Percentiles rank a stretch among this genome's conserved stretches.
phyloP scores from a whole-genome alignment of 2,329 filamentous ascomycete genomes.

The Neofusicoccum parvum region DNA sequence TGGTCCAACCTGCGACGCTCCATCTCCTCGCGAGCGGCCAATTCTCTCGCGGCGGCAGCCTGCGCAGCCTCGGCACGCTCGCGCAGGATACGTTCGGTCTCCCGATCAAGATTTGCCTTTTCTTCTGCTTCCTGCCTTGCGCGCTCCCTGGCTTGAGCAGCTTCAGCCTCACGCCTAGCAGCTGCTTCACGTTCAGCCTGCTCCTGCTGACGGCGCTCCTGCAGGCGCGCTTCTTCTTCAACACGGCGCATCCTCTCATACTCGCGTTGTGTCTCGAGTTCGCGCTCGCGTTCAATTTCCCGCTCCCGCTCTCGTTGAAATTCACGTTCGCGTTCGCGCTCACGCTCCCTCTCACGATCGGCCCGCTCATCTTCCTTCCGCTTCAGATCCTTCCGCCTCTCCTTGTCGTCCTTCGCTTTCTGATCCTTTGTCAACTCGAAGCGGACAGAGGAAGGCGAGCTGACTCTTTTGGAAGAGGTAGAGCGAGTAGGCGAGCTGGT shows the following conservation, averaged over 20 bases:
- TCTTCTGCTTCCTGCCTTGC: conserved; percentile 29
- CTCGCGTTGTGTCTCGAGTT: conserved; percentile 25
- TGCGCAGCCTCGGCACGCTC: conserved; percentile 28
- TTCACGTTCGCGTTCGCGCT: not conserved
- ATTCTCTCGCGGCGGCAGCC: conserved; percentile 27
- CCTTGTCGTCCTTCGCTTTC: conserved; percentile 49
- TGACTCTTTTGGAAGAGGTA: conserved; percentile 24
- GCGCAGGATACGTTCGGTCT: conserved; percentile 35
- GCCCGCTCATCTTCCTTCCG: conserved; percentile 24
- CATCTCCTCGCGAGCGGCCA: conserved; percentile 30
- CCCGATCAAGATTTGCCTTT: conserved; percentile 29
- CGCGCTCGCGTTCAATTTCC: conserved; percentile 28
- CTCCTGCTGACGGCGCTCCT: conserved; percentile 26
- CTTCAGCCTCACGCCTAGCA: conserved; percentile 27
- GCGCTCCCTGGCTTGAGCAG: conserved; percentile 26
- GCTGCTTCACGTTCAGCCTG: conserved; percentile 26
- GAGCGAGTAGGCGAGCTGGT: conserved; percentile 8
- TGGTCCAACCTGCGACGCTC: conserved; percentile 25
- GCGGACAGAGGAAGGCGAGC: conserved; percentile 51
- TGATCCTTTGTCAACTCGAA: conserved; percentile 62
- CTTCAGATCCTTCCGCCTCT: conserved; percentile 37
- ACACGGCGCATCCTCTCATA: conserved; percentile 15
- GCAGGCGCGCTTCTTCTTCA: conserved; percentile 28
- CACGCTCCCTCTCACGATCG: conserved; percentile 23
- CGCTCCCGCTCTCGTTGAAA: conserved; percentile 21